phyloP scores from a whole-genome alignment of 1,139 yeast genomes.

The Arxiozyma bovina region DNA sequence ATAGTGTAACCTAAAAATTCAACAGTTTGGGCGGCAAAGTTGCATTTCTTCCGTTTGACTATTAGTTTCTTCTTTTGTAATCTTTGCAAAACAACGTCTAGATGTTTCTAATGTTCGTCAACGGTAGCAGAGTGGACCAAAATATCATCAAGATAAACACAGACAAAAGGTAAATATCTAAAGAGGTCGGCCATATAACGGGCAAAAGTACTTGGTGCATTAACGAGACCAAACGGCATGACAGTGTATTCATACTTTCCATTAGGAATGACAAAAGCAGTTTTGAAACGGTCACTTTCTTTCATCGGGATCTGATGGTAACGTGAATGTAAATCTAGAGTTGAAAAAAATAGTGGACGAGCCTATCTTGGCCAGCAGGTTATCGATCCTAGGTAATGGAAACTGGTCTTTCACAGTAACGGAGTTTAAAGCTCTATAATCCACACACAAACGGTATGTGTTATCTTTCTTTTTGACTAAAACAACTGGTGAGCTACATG shows the following conservation, averaged over 20 bases:
- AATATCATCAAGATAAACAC: conserved; percentile 27
- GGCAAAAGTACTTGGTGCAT: conserved; percentile 11
- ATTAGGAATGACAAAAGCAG: conserved; percentile 13
- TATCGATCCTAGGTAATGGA: conserved; percentile 23
- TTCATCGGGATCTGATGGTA: conserved; percentile 15
- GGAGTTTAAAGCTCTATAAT: conserved; percentile 22
- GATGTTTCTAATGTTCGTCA: background rate
- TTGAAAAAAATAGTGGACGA: conserved; percentile 8
- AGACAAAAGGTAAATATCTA: conserved; percentile 11
- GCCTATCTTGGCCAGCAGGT: conserved; percentile 8
- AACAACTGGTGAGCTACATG: conserved; percentile 17
- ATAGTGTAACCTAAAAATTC: background rate
- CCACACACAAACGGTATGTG: conserved; percentile 21
- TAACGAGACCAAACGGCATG: conserved; percentile 11
- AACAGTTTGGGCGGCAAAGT: background rate
- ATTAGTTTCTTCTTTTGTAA: background rate
- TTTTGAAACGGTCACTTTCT: conserved; percentile 6
- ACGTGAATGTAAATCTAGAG: conserved; percentile 11
- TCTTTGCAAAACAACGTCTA: background rate
- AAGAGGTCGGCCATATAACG: conserved; percentile 14
- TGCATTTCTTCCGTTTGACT: background rate
- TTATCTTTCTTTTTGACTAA: conserved; percentile 21
- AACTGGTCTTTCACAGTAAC: conserved; percentile 18
- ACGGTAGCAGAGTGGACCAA: conserved; percentile 7
- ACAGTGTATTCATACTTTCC: conserved; percentile 14